These are phyloP conservation scores for Leishmania arabica DNA, from an alignment of 208 protist species.

Conservation along the genomic window DNA sequence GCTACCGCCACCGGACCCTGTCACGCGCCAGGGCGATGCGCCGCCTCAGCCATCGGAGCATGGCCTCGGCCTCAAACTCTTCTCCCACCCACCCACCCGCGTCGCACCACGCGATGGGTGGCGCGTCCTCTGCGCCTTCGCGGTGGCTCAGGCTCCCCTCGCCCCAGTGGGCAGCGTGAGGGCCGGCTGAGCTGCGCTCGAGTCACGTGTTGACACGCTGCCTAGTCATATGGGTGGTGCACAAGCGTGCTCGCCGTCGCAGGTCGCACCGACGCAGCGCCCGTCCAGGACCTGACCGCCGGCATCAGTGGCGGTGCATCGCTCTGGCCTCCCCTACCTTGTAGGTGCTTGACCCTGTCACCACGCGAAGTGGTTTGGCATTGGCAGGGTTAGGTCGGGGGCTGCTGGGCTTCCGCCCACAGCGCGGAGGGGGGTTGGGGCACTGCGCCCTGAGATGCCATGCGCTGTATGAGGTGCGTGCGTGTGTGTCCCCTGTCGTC, in stretches of 20 bases:
- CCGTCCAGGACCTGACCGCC: neutral
- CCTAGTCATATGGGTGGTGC: neutral
- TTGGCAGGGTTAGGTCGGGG: neutral
- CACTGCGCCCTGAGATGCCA: neutral
- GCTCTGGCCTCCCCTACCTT: neutral
- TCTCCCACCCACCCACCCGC: too few species aligned
- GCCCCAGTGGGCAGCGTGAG: neutral
- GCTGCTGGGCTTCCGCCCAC: neutral
- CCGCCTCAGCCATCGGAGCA: neutral
- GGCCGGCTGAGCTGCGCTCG: neutral
- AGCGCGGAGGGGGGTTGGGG: neutral
- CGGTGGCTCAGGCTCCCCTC: neutral
- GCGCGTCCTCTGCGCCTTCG: neutral
- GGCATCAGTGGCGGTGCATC: neutral
- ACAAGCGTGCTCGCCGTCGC: neutral
- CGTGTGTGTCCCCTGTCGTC: neutral
- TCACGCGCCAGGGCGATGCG: neutral
- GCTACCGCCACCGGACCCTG: neutral
- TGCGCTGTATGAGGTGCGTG: neutral
- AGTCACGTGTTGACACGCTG: neutral
- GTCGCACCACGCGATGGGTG: neutral
- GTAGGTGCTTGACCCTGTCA: neutral
- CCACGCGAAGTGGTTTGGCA: neutral
- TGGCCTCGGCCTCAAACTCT: neutral
- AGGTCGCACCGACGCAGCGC: neutral